Percentiles rank a stretch among this genome's conserved stretches.
Evolutionary conservation across 495 filamentous ascomycete genomes (phyloP).

Genomic region (Opeltia flavorubescens): DNA sequence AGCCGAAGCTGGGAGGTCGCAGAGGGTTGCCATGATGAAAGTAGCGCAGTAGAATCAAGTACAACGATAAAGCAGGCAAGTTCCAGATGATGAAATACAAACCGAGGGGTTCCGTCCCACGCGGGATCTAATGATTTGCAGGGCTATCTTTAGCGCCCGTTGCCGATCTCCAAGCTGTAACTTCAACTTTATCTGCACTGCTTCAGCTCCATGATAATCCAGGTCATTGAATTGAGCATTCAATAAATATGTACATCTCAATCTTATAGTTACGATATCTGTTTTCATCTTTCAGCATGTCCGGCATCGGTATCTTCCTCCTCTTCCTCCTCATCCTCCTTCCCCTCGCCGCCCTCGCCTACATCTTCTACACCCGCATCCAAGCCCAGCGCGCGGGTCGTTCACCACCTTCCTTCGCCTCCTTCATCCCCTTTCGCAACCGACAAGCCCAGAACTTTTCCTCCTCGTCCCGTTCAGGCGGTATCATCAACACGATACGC

Average conservation of each 20-base stretch:
- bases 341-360: conserved; percentile 29
- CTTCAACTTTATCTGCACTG: not conserved
- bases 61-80: conserved; percentile 1
- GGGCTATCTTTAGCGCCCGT: not conserved
- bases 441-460: conserved; percentile 26
- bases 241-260: too few species aligned
- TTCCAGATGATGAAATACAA: too few species aligned
- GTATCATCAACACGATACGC: conserved; percentile 41
- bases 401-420: conserved; percentile 43
- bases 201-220: not conserved
- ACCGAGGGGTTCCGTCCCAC: not conserved
- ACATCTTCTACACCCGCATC: conserved; percentile 41
- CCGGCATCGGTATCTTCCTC: conserved; percentile 15
- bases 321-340: conserved; percentile 34
- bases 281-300: conserved; percentile 6
- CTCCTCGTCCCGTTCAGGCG: conserved; percentile 37
- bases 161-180: not conserved
- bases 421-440: conserved; percentile 43
- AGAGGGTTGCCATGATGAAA: not conserved
- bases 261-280: too few species aligned
- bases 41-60: not conserved
- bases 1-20: not conserved
- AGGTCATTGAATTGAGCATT: too few species aligned
- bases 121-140: not conserved
- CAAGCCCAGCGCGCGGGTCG: conserved; percentile 50